Conservation (phyloP, 2,329 filamentous ascomycete genomes). For the Cyclaneusma minus region DNA sequence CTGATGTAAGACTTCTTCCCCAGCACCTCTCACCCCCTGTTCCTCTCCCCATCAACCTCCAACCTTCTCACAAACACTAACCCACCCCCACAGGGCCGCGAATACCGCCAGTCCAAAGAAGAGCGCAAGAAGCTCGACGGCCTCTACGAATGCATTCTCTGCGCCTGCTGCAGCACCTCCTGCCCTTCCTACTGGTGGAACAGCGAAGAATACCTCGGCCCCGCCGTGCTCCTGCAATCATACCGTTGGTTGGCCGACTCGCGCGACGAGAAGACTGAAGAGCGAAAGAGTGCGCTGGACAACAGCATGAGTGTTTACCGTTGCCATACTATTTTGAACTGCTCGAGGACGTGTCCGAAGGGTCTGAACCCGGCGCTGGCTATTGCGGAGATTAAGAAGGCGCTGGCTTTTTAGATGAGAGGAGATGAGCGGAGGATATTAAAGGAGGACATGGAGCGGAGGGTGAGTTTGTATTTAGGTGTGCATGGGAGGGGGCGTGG, state of each 20-base stretch:
- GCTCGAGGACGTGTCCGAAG: slow-evolving; percentile 95
- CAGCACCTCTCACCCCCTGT: slow-evolving; percentile 45
- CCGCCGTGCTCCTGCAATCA: slow-evolving; percentile 89
- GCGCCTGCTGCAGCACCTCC: slow-evolving; percentile 96
- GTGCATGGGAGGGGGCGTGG: too few species aligned
- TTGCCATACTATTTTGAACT: slow-evolving; percentile 99
- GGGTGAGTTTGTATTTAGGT: too few species aligned
- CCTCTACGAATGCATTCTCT: slow-evolving; percentile 97
- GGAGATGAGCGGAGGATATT: too few species aligned
- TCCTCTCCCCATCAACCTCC: slow-evolving; percentile 5
- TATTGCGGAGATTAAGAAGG: slow-evolving; percentile 98
- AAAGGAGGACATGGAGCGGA: too few species aligned
- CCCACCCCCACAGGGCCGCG: slow-evolving; percentile 56
- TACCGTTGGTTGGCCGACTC: slow-evolving; percentile 97
- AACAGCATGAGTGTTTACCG: slow-evolving; percentile 99
- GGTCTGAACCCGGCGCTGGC: slow-evolving; percentile 89
- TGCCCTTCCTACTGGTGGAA: slow-evolving; percentile 99
- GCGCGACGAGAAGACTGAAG: slow-evolving; percentile 73
- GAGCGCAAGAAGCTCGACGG: slow-evolving; percentile 96
- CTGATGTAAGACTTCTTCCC: slow-evolving; percentile 50
- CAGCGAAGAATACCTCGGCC: slow-evolving; percentile 93
- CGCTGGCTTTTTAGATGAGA: slow-evolving; percentile 46
- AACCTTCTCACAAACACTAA: slow-evolving; percentile 5
- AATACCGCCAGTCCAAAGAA: slow-evolving; percentile 78
- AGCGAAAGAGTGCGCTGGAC: slow-evolving; percentile 83